Base-by-base conservation (phyloP, 2,329 filamentous ascomycete genomes). In the Calycina herbarum region DNA sequence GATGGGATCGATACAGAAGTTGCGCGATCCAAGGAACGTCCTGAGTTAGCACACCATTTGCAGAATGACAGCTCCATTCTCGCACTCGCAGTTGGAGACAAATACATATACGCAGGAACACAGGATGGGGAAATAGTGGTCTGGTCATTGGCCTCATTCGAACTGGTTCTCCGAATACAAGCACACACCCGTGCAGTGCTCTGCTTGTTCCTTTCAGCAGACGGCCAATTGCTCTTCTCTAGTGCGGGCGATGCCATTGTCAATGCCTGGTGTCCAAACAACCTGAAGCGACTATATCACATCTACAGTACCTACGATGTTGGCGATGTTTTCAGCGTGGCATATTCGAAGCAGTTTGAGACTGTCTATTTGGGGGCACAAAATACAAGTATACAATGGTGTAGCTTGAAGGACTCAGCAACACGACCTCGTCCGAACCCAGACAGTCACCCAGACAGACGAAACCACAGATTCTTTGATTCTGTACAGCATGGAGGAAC, bases 341-440 rank as follows among this genome's bases (percentile, higher is more conserved):
- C 90, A 1, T 97, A 96, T 77, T 97, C 93, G 3, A 81, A 87
- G 6, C 85, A 88, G 70, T 83, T 92, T 73, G 86, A 94, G 71
- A 96, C 91, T 0, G 85, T 97, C 3, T 98, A 97, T 77, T 86
- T 97, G 56, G 95, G 95, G 65, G 92, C 93, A 0, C 95, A 98
- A 76, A 97, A 98, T 75, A 95, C 93, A 7, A 93, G 90, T 48
- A 95, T 97, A 62, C 94, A 97, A 82, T 99, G 95, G 95, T 91
- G 93, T 72, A 85, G 89, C 69, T 80, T 97, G 64, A 86, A 86
- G 72, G 86, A 92, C 68, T 84, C 86, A 29, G 81, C 83, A 35
- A 79, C 83, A 27, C 81, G 84, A 70, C 90, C 85, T 20, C 79
- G 82, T 3, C 87, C 85, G 61, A 86, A 86, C 66, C 88, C 87